Evolutionary conservation across 805 yeast species (phyloP), one percentile per base, ranked within the genome.

Genomic region (Ascoidea tarda): DNA sequence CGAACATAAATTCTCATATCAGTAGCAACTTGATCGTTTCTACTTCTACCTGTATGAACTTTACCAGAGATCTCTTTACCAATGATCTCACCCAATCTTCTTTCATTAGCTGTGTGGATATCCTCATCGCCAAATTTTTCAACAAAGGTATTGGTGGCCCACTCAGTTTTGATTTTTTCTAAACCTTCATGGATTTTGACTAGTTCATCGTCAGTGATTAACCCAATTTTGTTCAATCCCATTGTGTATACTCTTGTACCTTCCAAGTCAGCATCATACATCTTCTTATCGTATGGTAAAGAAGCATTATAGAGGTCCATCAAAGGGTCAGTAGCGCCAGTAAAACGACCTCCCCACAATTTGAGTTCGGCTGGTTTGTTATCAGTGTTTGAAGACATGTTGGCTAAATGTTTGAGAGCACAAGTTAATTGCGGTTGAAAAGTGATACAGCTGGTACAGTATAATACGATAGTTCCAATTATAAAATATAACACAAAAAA

Each of bases 1-100:
- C 96, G 83, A 53, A 93, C 96, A 60, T 79, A 91, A 32, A 93
- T 79, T 68, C 99, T 79, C 96, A 93, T 87, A 65, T 93, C 99
- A n/a, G 98, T 91, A 49, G 96, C 99, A 51, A 90, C 97, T 73
- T 93, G 99, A 68, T 93, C 99, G 64, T 93, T 93, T 76, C 99
- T 82, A 49, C 96, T 87, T 66, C 99, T 81, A 56, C 99, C 99
- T n/a, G 99, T 93, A 68, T 93, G 99, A 33, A 93, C 98, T 63
- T 93, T 93, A 46, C 99, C 99, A 14, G 98, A 87, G 65, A 93
- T 91, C 52, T 80, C 81, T 62, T 81, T 82, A 53, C 99, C 99
- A 62, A 93, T 93, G 52, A 93, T 72, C 70, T 93, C 99, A 50
- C 99, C 99, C 57, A 93, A 74, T 63, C 99, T 78, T 72, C 99